Evolutionary conservation across 179 eudicot species (phyloP).

Genomic region (Gypsophila paniculata): DNA sequence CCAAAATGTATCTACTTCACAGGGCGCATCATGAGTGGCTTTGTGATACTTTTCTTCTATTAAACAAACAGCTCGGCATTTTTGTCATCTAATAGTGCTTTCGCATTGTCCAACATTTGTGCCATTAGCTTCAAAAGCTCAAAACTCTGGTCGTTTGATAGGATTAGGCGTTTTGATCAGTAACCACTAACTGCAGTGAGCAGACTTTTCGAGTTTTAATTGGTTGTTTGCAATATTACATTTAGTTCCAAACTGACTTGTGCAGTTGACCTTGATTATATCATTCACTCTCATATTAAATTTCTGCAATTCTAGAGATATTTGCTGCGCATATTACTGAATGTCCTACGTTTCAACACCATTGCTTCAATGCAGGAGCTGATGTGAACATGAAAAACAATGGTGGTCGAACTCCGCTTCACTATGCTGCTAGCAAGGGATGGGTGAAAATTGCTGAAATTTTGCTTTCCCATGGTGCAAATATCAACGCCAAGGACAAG

Average conservation of each 20-base stretch:
- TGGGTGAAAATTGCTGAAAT: slow-evolving; percentile 75
- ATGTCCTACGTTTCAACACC: neutral
- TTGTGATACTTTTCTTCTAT: neutral
- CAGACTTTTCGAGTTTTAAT: neutral
- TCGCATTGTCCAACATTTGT: neutral
- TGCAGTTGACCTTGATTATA: neutral
- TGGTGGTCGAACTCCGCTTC: slow-evolving; percentile 95
- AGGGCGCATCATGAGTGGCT: neutral
- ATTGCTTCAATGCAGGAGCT: slow-evolving; percentile 55
- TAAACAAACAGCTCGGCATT: neutral
- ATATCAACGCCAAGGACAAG: slow-evolving; percentile 83
- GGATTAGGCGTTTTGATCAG: neutral
- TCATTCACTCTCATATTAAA: neutral
- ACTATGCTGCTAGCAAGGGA: slow-evolving; percentile 99
- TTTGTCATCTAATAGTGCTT: too few species aligned
- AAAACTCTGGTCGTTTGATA: neutral
- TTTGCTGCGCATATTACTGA: neutral
- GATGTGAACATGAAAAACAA: slow-evolving; percentile 78
- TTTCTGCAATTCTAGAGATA: neutral
- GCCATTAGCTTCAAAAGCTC: neutral
- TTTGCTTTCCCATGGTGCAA: slow-evolving; percentile 69
- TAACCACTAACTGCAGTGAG: neutral
- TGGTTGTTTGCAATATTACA: neutral
- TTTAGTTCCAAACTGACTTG: neutral
- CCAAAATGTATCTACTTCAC: neutral